A percentile compares a stretch with the other conserved stretches of the same genome.
These are phyloP conservation scores for Paracoccidioides brasiliensis DNA, from an alignment of 2,329 filamentous ascomycete genomes.

Conservation along the genomic window DNA sequence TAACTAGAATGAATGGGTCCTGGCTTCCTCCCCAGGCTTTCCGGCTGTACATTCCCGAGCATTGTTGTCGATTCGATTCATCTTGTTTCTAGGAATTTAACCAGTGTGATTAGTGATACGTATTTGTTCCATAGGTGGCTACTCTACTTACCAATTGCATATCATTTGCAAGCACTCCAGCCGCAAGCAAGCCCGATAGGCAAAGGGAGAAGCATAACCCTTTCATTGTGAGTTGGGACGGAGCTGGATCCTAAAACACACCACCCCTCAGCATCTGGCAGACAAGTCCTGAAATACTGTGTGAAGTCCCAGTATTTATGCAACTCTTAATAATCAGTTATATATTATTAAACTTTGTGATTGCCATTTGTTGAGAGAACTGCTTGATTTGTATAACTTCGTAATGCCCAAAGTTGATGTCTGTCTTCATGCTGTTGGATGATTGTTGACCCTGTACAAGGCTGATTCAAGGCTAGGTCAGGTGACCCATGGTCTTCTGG, in stretches of 20 bases:
- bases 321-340: not conserved
- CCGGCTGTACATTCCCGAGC: slow-evolving; percentile 86
- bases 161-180: slow-evolving; percentile 31
- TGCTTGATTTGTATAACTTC: not conserved
- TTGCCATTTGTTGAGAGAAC: not conserved
- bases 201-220: slow-evolving; percentile 26
- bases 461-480: not conserved
- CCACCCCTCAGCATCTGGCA: not conserved
- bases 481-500: not conserved
- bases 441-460: not conserved
- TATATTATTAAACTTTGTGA: not conserved
- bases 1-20: slow-evolving; percentile 79
- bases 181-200: slow-evolving; percentile 26
- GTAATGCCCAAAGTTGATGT: not conserved
- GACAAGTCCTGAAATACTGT: not conserved
- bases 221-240: slow-evolving; percentile 23
- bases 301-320: not conserved
- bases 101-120: slow-evolving; percentile 4
- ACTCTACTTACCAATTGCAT: slow-evolving; percentile 29
- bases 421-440: not conserved
- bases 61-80: slow-evolving; percentile 67
- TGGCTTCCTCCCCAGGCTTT: slow-evolving; percentile 76
- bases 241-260: slow-evolving; percentile 11
- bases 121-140: not conserved
- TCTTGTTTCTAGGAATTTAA: slow-evolving; percentile 51